Base-by-base conservation (phyloP, 2,329 filamentous ascomycete genomes). In the Ceratocystis alfenasii region DNA sequence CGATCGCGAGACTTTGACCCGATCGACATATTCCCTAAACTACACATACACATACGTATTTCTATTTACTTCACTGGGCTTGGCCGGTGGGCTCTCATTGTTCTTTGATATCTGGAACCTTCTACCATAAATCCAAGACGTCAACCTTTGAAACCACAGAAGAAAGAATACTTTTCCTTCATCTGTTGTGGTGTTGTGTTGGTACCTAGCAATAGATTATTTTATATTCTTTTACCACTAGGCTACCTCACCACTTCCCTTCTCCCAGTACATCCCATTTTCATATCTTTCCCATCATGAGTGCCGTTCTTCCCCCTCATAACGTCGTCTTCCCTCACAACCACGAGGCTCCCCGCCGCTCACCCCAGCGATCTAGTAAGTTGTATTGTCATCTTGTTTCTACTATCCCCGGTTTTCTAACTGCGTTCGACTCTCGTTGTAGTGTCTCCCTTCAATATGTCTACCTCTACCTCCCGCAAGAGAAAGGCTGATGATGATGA, bases 401-500 rank as follows among this genome's bases (percentile, higher is more conserved):
- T 10, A 7, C 45, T 6, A 22, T 4, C 7, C 17, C 36, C 30
- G 10, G 17, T 46, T 25, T 50, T 10, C 65, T 63, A 60, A 65
- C 20, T 3, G 22, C 55, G 12, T 15, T 44, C 33, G 6, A 20
- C 45, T 55, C 12, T 62, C 41, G 20, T 33, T 28, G 5, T 62
- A 76, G 75, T 74, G 61, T 73, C 74, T 69, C 79, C 82, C 7
- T 79, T 81, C 68, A 80, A 74, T 73, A 84, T 85, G 80, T 70
- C 75, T 20, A 70, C 72, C 45, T 60, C 63, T 15, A 22, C 55
- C 25, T 78, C 75, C 71, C 79, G 82, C 70, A 97, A 97, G 81
- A 87, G 94, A 76, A 97, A 97, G 81, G 91, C 90, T 72, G 85
- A 87, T 66, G 85, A 87, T 63, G 89, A 93, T 69, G 88, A 92